Evolutionary conservation across 495 filamentous ascomycete genomes (phyloP).

Genomic region (Paragyromitra xinjiangensis): DNA sequence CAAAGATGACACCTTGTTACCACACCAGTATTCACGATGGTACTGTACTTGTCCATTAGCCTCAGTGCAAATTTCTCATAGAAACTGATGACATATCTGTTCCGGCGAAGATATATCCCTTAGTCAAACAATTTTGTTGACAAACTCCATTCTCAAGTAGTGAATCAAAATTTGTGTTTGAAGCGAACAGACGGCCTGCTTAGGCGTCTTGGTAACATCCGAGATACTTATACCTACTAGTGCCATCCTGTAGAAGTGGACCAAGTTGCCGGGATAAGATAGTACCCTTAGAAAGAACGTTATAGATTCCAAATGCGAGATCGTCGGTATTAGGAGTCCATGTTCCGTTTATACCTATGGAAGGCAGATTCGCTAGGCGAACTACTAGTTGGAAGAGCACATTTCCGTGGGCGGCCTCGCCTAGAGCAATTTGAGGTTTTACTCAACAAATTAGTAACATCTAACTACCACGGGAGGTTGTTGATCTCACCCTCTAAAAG

Average conservation of each 20-base stretch:
- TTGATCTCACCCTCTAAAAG: constrained; percentile 52
- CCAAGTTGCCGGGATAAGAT: constrained; percentile 55
- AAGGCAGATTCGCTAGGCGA: constrained; percentile 51
- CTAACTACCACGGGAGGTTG: neutral
- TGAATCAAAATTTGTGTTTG: constrained; percentile 48
- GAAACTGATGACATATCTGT: constrained; percentile 46
- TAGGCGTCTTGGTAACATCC: constrained; percentile 60
- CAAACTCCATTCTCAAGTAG: constrained; percentile 59
- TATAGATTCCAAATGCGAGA: constrained; percentile 58
- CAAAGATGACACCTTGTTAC: constrained; percentile 56
- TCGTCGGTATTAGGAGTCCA: constrained; percentile 63
- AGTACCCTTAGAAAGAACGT: constrained; percentile 57
- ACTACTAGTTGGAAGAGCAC: constrained; percentile 57
- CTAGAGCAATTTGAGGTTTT: constrained; percentile 55
- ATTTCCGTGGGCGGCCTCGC: constrained; percentile 51
- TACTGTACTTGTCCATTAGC: constrained; percentile 39
- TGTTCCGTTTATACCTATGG: constrained; percentile 51
- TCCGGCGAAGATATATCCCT: constrained; percentile 58
- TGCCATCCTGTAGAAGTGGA: constrained; percentile 55
- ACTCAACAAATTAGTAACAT: neutral
- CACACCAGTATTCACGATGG: constrained; percentile 58
- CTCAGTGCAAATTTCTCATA: neutral
- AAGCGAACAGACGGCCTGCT: constrained; percentile 56
- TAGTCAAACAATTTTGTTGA: constrained; percentile 56
- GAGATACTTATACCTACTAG: constrained; percentile 57